Evolutionary conservation across 176 grass and related monocot genomes (phyloP).

Genomic region (Guadua angustifolia): DNA sequence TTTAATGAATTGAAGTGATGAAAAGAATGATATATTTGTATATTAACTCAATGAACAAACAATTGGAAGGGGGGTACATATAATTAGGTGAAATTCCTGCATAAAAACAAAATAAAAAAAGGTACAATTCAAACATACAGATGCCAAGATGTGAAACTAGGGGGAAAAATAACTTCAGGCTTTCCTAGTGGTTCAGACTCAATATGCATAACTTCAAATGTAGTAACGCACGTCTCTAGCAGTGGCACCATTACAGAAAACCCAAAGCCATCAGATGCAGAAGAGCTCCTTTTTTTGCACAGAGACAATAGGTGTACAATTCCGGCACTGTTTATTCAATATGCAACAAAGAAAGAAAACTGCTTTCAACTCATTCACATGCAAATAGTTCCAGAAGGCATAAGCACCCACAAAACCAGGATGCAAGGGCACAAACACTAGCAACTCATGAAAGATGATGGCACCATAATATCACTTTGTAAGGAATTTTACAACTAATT

Average conservation of each 20-base stretch:
- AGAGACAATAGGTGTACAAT: background rate
- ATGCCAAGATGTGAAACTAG: constrained; percentile 21
- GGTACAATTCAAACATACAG: background rate
- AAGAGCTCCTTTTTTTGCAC: background rate
- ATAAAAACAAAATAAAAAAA: background rate
- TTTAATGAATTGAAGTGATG: constrained; percentile 40
- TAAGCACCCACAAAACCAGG: background rate
- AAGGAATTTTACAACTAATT: background rate
- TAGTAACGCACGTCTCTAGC: background rate
- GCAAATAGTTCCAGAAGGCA: constrained; percentile 37
- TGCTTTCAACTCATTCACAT: background rate
- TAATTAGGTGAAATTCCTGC: background rate
- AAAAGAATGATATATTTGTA: constrained; percentile 9
- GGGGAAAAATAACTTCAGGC: background rate
- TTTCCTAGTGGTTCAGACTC: background rate
- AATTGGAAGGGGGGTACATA: constrained; percentile 21
- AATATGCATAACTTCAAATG: constrained; percentile 1
- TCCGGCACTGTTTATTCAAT: background rate
- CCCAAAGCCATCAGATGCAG: background rate
- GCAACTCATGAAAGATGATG: constrained; percentile 10
- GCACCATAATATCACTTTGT: constrained; percentile 1
- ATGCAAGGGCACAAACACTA: constrained; percentile 16
- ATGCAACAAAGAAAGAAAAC: constrained; percentile 26
- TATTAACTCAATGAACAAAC: constrained; percentile 29
- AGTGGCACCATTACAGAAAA: constrained; percentile 15